phyloP scores from a whole-genome alignment of 257 asterid genomes.

The Jacaranda mimosifolia region DNA sequence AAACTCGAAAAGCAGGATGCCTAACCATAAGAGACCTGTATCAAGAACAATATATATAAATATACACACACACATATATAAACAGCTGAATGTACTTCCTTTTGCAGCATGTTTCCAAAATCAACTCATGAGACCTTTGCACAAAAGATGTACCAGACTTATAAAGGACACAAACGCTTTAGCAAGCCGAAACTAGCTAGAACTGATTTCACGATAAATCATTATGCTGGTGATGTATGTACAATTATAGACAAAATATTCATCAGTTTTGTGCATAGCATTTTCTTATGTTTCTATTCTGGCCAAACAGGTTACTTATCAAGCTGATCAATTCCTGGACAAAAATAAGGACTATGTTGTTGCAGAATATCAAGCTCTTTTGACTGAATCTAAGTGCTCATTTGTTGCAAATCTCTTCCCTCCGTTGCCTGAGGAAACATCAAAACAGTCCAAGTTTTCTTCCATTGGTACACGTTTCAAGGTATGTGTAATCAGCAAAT shows the following conservation, averaged over 20 bases:
- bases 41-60: background rate
- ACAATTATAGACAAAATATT: background rate
- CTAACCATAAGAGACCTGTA: conserved; percentile 11
- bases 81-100: conserved; percentile 41
- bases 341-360: conserved; percentile 94
- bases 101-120: conserved; percentile 95
- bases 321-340: conserved; percentile 92
- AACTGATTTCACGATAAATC: conserved; percentile 87
- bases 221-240: conserved; percentile 97
- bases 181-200: conserved; percentile 94
- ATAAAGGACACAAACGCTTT: conserved; percentile 85
- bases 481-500: conserved; percentile 51
- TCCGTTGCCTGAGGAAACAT: conserved; percentile 73
- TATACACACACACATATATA: background rate
- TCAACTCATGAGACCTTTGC: conserved; percentile 97
- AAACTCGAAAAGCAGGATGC: conserved; percentile 18
- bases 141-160: conserved; percentile 97
- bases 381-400: conserved; percentile 74
- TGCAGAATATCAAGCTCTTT: conserved; percentile 93
- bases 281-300: conserved; percentile 37
- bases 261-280: conserved; percentile 33
- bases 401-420: conserved; percentile 87
- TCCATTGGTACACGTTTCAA: conserved; percentile 95
- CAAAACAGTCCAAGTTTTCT: conserved; percentile 93
- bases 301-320: conserved; percentile 80